Evolutionary conservation across 176 grass and related monocot genomes (phyloP), one percentile per base, ranked within the genome.

Genomic region (Cenchrus americanus): DNA sequence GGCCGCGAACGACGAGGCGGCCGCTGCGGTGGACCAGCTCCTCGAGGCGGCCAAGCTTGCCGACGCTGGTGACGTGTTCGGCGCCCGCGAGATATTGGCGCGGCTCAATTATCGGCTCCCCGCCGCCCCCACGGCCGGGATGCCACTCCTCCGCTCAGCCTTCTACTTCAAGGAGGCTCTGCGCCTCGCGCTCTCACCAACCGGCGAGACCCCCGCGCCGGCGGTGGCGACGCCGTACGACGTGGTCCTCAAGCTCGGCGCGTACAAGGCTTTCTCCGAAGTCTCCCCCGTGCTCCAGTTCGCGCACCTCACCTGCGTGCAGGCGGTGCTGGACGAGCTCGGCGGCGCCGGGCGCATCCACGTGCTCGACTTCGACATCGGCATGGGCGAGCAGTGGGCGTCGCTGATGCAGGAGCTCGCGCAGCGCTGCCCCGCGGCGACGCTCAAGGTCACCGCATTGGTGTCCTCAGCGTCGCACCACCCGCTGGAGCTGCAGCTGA

Each of bases 11-110:
- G 80, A 84, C 80, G 89, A 84, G 68, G 75, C 27, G 18, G 52
- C 74, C 52, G 61, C 84, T 0, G 80, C 54, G 89, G 75, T 87
- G 69, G 84, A 87, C 44, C 89, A 87, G 80, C 89, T 90, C 22
- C 68, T 75, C 84, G 75, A 87, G 75, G 89, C 89, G 26, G 80
- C 86, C 15, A 86, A 69, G 37, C 84, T 89, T 15, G 88, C 80
- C 84, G 80, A 88, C 79, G 86, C 84, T 37, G 75, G 89, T 51
- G 80, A 90, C 46, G 80, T 76, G 51, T 66, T 88, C 82, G 86
- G 91, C 86, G 91, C 97, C 70, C 91, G 91, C 77, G 97, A 91
- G 93, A 99, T 99, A 99, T 99, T 99, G 97, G 97, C 97, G 97
- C 97, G 97, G 97, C 97, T 99, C 97, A 99, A 99, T 99, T 94